These are phyloP conservation scores for Globisporangium irregulare DNA, from an alignment of 352 stramenopile genomes.

Conservation along the genomic window DNA sequence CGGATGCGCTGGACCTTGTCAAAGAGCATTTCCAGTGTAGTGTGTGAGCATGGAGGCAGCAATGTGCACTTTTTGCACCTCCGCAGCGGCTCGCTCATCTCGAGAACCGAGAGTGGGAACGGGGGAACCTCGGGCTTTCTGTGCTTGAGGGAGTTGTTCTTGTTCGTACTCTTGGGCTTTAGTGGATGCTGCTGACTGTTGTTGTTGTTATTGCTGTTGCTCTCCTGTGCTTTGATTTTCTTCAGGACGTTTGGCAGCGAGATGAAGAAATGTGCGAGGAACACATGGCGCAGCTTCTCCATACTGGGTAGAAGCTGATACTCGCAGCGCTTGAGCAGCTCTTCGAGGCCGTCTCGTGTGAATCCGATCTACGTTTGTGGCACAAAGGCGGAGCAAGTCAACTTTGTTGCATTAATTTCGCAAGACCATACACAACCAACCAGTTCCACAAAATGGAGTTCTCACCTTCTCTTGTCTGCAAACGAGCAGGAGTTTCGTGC, in stretches of 20 bases:
- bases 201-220: not conserved
- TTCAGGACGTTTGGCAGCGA: constrained; percentile 57
- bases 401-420: not conserved
- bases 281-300: constrained; percentile 43
- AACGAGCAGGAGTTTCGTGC: constrained; percentile 50
- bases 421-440: not conserved
- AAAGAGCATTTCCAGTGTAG: constrained; percentile 44
- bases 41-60: constrained; percentile 54
- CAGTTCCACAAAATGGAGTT: not conserved
- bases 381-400: not conserved
- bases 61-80: constrained; percentile 68
- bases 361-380: constrained; percentile 51
- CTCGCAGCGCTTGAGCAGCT: constrained; percentile 27
- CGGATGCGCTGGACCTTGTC: constrained; percentile 42
- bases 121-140: constrained; percentile 18
- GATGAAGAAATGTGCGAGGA: constrained; percentile 48
- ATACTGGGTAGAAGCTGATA: constrained; percentile 43
- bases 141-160: not conserved
- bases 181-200: not conserved
- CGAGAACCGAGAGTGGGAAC: constrained; percentile 56
- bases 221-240: not conserved
- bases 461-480: constrained; percentile 43
- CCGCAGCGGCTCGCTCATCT: constrained; percentile 54
- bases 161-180: not conserved
- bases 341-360: constrained; percentile 51